Conservation (phyloP, 371 early-diverging fungal genomes). For the Mucor lusitanicus region DNA sequence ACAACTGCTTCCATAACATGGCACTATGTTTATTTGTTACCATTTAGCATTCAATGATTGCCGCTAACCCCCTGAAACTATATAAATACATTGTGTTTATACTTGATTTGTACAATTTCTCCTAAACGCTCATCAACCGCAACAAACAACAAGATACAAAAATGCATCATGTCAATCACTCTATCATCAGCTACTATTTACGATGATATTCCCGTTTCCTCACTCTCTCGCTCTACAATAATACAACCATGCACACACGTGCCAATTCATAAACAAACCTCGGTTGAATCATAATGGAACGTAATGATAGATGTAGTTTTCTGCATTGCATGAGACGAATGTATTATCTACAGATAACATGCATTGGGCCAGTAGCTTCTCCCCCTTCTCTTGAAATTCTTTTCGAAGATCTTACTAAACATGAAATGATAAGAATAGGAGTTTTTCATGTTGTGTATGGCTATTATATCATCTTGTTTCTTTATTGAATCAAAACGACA, state of each 20-base stretch:
- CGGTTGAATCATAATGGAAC: too few species aligned
- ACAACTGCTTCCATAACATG: too few species aligned
- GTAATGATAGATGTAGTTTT: neutral
- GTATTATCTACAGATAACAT: neutral
- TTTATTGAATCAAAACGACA: neutral
- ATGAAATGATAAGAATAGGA: conserved; percentile 1
- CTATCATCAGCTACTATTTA: neutral
- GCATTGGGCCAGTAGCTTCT: too few species aligned
- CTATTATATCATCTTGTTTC: neutral
- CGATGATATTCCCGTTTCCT: neutral
- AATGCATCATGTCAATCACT: neutral
- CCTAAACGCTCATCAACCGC: neutral
- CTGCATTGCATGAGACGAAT: neutral
- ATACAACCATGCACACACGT: neutral
- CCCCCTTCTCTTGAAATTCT: neutral
- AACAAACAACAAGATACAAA: neutral
- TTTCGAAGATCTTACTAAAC: neutral
- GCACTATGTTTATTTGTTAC: too few species aligned
- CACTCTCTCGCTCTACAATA: too few species aligned
- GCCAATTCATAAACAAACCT: too few species aligned
- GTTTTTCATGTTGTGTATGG: neutral
- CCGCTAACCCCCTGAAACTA: too few species aligned
- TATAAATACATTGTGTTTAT: neutral
- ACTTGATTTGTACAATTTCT: neutral
- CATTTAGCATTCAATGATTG: too few species aligned